Percentiles rank a stretch among this genome's conserved stretches.
These are phyloP conservation scores for Posidonia australis DNA, from an alignment of 106 monocot species.

Conservation along the genomic window DNA sequence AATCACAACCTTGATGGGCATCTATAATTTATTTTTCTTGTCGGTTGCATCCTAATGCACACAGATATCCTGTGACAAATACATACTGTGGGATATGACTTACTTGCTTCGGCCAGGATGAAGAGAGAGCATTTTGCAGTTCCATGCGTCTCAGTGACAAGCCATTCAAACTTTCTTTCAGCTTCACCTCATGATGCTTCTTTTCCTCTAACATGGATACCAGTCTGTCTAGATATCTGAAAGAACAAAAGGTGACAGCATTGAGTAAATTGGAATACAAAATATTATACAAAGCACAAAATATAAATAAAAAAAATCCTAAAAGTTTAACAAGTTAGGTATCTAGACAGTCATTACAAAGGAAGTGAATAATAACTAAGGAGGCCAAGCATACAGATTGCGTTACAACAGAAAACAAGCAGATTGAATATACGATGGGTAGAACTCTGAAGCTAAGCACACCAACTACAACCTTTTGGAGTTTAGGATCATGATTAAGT, in stretches of 20 bases:
- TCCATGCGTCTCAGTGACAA: conserved; percentile 80
- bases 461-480: conserved; percentile 61
- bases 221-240: conserved; percentile 84
- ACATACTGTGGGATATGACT: conserved; percentile 4
- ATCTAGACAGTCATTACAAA: too few species aligned
- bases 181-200: conserved; percentile 80
- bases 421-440: not conserved
- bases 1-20: too few species aligned
- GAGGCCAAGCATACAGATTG: not conserved
- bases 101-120: conserved; percentile 96
- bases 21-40: too few species aligned
- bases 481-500: conserved; percentile 96
- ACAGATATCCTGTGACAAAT: not conserved
- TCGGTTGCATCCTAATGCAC: not conserved
- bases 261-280: not conserved
- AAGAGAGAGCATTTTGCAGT: conserved; percentile 76
- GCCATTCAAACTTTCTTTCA: conserved; percentile 64
- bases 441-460: not conserved
- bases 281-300: conserved; percentile 1
- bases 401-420: not conserved
- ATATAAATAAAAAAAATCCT: not conserved
- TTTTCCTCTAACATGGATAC: conserved; percentile 76
- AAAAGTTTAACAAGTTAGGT: too few species aligned
- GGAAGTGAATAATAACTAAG: too few species aligned
- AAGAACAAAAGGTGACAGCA: not conserved